Conservation (phyloP, 441 rosid species). For the Gossypium laxum region DNA sequence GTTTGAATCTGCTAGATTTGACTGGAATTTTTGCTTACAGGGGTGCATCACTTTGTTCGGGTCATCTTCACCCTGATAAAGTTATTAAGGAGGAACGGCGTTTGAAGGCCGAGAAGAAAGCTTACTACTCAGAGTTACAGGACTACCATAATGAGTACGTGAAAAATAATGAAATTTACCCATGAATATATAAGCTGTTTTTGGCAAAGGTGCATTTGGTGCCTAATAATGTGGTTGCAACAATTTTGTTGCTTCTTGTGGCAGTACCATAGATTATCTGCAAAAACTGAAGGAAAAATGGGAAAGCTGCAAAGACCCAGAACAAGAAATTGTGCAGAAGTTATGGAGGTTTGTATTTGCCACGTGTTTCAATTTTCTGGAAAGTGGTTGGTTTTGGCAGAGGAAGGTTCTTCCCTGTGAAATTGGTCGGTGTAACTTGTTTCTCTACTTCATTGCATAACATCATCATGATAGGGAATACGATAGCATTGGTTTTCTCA, state of each 20-base stretch:
- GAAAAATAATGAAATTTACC: not conserved
- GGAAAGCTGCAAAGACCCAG: slow-evolving; percentile 65
- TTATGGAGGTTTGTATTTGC: slow-evolving; percentile 51
- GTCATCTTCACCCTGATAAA: slow-evolving; percentile 75
- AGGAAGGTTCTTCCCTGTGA: not conserved
- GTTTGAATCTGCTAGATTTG: slow-evolving; percentile 15
- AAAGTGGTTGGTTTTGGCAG: slow-evolving; percentile 3
- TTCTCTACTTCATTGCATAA: not conserved
- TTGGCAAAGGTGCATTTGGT: slow-evolving; percentile 6
- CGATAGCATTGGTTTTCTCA: not conserved
- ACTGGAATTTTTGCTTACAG: slow-evolving; percentile 46
- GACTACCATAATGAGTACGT: slow-evolving; percentile 77
- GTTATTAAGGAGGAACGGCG: slow-evolving; percentile 40
- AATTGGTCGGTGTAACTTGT: not conserved
- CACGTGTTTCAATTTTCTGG: slow-evolving; percentile 7
- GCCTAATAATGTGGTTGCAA: slow-evolving; percentile 13
- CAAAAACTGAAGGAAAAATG: slow-evolving; percentile 64
- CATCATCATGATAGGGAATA: not conserved
- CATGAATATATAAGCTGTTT: not conserved
- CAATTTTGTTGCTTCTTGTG: slow-evolving; percentile 27
- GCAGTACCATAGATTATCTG: slow-evolving; percentile 66
- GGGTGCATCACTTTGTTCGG: slow-evolving; percentile 64
- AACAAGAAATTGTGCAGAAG: slow-evolving; percentile 44
- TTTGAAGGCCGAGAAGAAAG: slow-evolving; percentile 43
- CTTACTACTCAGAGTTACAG: slow-evolving; percentile 52